Evolutionary conservation across 352 stramenopile genomes (phyloP).

Genomic region (Aphanomyces astaci): DNA sequence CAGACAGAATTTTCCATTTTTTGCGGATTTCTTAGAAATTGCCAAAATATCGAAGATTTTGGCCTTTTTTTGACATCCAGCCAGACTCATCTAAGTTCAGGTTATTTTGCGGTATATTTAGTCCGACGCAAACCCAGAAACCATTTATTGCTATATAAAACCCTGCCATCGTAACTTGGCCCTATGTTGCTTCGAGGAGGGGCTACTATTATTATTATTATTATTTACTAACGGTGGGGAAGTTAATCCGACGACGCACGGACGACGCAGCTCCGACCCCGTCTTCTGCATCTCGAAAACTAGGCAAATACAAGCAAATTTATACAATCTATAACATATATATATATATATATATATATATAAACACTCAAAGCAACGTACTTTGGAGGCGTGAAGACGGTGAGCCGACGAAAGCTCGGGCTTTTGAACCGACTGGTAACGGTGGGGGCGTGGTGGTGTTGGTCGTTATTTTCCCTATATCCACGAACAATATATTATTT

Average conservation of each 20-base stretch:
- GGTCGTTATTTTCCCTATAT: not conserved
- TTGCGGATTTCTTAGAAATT: too few relatives aligned
- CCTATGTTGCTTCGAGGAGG: too few relatives aligned
- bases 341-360: too few relatives aligned
- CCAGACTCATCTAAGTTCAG: too few relatives aligned
- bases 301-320: not conserved
- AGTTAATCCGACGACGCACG: constrained; percentile 5
- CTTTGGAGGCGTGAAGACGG: not conserved
- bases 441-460: not conserved
- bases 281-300: not conserved
- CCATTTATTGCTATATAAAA: too few relatives aligned
- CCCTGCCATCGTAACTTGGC: too few relatives aligned
- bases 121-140: too few relatives aligned
- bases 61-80: too few relatives aligned
- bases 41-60: too few relatives aligned
- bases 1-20: too few relatives aligned
- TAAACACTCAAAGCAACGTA: not conserved
- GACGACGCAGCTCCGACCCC: not conserved
- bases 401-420: constrained; percentile 1
- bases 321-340: too few relatives aligned
- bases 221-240: constrained; percentile 22
- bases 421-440: not conserved
- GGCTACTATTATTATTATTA: not conserved
- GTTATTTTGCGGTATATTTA: too few relatives aligned
- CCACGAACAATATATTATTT: not conserved